phyloP scores from a whole-genome alignment of 2,329 filamentous ascomycete genomes.

The Aurifilum marmelostoma region DNA sequence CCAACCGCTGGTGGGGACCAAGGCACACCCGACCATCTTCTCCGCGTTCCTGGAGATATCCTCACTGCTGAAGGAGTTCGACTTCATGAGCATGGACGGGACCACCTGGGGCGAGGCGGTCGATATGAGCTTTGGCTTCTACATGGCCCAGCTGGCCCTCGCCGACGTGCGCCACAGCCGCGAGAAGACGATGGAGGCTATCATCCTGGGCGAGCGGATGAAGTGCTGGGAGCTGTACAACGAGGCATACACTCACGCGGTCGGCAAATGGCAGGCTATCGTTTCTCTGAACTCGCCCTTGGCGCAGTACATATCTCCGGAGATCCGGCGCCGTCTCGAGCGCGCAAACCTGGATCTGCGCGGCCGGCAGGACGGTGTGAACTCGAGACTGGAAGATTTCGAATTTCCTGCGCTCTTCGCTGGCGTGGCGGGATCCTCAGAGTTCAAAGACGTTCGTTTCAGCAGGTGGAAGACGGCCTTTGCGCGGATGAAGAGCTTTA shows the following conservation, averaged over 20 bases:
- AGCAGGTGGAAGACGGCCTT: slow-evolving; percentile 82
- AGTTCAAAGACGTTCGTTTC: slow-evolving; percentile 78
- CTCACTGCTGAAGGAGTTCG: slow-evolving; percentile 57
- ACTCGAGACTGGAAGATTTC: slow-evolving; percentile 78
- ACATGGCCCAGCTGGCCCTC: slow-evolving; percentile 75
- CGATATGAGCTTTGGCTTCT: slow-evolving; percentile 70
- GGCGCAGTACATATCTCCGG: slow-evolving; percentile 68
- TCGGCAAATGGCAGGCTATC: slow-evolving; percentile 81
- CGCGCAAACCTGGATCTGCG: slow-evolving; percentile 80
- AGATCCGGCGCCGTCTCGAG: slow-evolving; percentile 79
- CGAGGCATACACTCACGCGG: slow-evolving; percentile 88
- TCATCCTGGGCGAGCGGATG: slow-evolving; percentile 89
- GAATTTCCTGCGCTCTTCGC: slow-evolving; percentile 90
- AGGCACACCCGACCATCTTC: slow-evolving; percentile 55
- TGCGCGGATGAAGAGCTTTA: slow-evolving; percentile 72
- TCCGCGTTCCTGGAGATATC: slow-evolving; percentile 59
- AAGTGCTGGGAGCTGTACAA: slow-evolving; percentile 81
- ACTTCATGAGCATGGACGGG: slow-evolving; percentile 59
- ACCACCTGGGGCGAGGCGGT: slow-evolving; percentile 63
- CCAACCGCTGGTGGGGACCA: slow-evolving; percentile 65
- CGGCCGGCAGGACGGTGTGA: slow-evolving; percentile 70
- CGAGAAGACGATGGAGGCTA: slow-evolving; percentile 86
- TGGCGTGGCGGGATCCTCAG: slow-evolving; percentile 83
- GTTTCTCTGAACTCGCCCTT: slow-evolving; percentile 68
- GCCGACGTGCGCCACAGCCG: slow-evolving; percentile 80